Evolutionary conservation across 1,139 yeast species (phyloP).

Genomic region (Wickerhamiella pararugosa): DNA sequence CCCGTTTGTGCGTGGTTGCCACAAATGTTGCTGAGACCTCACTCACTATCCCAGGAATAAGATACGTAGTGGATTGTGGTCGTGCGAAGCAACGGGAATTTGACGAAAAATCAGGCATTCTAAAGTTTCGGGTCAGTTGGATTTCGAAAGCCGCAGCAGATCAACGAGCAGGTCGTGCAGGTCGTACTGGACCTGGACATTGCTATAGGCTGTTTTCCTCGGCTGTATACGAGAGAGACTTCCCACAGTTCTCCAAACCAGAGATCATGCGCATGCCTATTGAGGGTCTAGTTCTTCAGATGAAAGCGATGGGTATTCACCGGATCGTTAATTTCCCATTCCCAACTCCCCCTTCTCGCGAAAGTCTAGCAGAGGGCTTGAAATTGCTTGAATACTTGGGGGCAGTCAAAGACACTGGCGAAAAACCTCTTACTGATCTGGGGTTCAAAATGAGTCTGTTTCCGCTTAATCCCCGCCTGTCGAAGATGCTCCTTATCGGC

Average conservation of each 20-base stretch:
- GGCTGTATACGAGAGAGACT: constrained; percentile 84
- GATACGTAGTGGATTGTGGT: constrained; percentile 93
- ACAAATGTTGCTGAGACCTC: constrained; percentile 98
- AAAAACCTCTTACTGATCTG: constrained; percentile 47
- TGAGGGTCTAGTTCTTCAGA: constrained; percentile 80
- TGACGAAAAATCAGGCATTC: constrained; percentile 78
- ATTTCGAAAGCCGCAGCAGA: constrained; percentile 89
- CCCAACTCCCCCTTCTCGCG: constrained; percentile 80
- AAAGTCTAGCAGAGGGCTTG: constrained; percentile 49
- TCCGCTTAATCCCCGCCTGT: constrained; percentile 87
- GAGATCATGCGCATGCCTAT: constrained; percentile 93
- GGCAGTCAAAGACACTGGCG: constrained; percentile 40
- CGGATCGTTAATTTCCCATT: constrained; percentile 85
- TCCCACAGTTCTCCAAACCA: constrained; percentile 68
- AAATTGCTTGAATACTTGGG: constrained; percentile 57
- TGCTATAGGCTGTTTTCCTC: constrained; percentile 87
- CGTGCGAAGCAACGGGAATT: constrained; percentile 77
- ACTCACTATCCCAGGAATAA: constrained; percentile 86
- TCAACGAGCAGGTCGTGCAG: constrained; percentile 97
- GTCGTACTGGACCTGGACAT: constrained; percentile 99
- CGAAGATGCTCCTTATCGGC: constrained; percentile 79
- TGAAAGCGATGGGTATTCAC: constrained; percentile 96
- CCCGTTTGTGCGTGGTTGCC: constrained; percentile 83
- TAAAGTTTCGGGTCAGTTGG: constrained; percentile 87
- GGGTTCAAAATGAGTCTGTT: constrained; percentile 81